phyloP scores from a whole-genome alignment of 805 yeast genomes.

The Lipomyces sp. region DNA sequence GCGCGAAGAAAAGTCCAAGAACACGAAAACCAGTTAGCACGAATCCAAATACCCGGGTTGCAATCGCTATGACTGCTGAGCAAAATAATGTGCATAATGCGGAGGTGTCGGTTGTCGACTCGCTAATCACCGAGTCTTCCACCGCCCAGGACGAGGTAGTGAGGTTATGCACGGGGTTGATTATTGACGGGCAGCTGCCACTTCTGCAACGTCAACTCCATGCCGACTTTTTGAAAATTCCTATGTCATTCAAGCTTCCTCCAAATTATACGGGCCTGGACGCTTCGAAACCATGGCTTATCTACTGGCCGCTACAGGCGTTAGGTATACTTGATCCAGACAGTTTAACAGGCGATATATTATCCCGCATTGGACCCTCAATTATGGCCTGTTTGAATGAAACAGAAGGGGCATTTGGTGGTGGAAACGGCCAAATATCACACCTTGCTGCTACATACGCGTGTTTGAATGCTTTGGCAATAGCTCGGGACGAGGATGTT shows the following conservation, averaged over 20 bases:
- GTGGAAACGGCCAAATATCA: conserved; percentile 80
- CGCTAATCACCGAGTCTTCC: conserved; percentile 31
- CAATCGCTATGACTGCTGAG: neutral
- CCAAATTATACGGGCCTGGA: conserved; percentile 62
- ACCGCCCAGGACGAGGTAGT: conserved; percentile 27
- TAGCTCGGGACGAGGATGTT: conserved; percentile 49
- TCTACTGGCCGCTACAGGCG: conserved; percentile 80
- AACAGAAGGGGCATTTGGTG: conserved; percentile 74
- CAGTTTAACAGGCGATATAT: conserved; percentile 31
- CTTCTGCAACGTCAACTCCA: conserved; percentile 17
- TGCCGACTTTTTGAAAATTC: conserved; percentile 13
- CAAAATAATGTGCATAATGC: conserved; percentile 22
- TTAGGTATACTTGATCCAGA: conserved; percentile 51
- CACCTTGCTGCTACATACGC: conserved; percentile 89
- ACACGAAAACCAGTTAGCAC: neutral
- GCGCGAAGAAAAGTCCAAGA: neutral
- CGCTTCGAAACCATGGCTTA: conserved; percentile 90
- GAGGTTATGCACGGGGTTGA: conserved; percentile 16
- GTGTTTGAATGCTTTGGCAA: conserved; percentile 63
- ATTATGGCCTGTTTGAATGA: conserved; percentile 43
- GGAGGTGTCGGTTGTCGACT: conserved; percentile 14
- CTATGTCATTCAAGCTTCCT: conserved; percentile 50
- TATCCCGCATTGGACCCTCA: conserved; percentile 41
- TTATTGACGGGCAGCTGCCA: conserved; percentile 20
- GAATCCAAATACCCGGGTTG: neutral